phyloP scores from a whole-genome alignment of 2,329 filamentous ascomycete species.

The Penicillium polonicum region DNA sequence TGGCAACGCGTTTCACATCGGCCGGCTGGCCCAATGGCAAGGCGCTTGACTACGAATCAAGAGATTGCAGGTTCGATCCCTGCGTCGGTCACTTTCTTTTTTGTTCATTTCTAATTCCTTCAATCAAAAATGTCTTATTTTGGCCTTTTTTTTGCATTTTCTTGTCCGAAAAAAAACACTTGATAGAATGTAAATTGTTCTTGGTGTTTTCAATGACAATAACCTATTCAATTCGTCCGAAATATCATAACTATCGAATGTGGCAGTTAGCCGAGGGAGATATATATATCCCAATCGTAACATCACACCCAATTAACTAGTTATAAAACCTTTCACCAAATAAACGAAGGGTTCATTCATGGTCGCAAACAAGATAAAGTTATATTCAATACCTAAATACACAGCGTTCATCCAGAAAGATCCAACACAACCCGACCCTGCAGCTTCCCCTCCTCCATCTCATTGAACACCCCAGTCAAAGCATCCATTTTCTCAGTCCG shows the following conservation, averaged over 20 bases:
- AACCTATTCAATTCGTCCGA: neutral
- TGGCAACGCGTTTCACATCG: slow-evolving; percentile 47
- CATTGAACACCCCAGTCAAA: slow-evolving; percentile 46
- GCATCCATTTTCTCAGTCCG: slow-evolving; percentile 49
- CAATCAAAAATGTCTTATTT: neutral
- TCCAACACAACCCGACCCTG: slow-evolving; percentile 50
- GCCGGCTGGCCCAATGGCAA: slow-evolving; percentile 50
- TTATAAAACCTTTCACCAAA: neutral
- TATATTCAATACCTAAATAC: neutral
- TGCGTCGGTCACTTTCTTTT: slow-evolving; percentile 39
- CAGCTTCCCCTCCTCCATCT: slow-evolving; percentile 45
- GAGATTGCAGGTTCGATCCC: slow-evolving; percentile 52
- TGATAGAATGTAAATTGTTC: no score
- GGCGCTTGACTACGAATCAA: slow-evolving; percentile 55
- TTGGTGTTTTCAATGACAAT: no score
- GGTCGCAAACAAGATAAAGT: neutral
- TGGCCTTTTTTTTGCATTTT: neutral
- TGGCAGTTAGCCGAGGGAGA: neutral
- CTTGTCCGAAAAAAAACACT: no score
- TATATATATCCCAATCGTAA: neutral
- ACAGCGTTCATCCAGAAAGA: slow-evolving; percentile 24
- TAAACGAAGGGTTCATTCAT: accelerated
- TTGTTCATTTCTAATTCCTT: neutral
- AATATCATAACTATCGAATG: neutral
- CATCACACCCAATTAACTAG: accelerated